A percentile compares a stretch with the other conserved stretches of the same genome.
Evolutionary conservation across 805 yeast genomes (phyloP).

Genomic region (Wickerhamomyces ciferrii): DNA sequence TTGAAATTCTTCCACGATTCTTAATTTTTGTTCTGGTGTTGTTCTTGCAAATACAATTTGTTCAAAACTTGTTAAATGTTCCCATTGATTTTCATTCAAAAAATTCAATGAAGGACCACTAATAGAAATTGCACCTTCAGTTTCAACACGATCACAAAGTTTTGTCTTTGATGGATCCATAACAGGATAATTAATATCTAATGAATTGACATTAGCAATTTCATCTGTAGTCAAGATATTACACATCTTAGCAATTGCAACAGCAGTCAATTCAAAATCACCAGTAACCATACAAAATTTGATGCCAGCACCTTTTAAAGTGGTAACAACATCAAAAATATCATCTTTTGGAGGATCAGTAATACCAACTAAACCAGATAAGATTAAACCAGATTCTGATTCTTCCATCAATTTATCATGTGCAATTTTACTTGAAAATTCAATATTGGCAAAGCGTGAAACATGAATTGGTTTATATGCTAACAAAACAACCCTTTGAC

Average conservation of each 20-base stretch:
- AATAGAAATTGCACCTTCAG: conserved; percentile 25
- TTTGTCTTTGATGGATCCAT: conserved; percentile 2
- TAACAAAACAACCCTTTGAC: conserved; percentile 35
- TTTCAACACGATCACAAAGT: conserved; percentile 8
- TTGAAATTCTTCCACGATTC: conserved; percentile 43
- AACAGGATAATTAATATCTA: conserved; percentile 11
- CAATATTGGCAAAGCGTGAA: conserved; percentile 3
- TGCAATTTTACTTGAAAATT: conserved; percentile 7
- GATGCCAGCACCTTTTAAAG: conserved; percentile 34
- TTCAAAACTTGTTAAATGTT: conserved; percentile 27
- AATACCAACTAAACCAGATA: conserved; percentile 36
- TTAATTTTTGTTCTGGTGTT: conserved; percentile 45
- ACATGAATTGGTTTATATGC: conserved; percentile 25
- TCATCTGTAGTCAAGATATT: conserved; percentile 25
- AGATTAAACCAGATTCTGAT: conserved; percentile 15
- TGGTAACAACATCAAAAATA: conserved; percentile 26
- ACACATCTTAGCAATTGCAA: conserved; percentile 41
- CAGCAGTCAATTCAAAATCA: conserved; percentile 47
- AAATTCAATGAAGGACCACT: conserved; percentile 27
- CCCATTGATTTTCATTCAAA: conserved; percentile 38
- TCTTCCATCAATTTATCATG: conserved; percentile 9
- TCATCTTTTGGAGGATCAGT: conserved; percentile 38
- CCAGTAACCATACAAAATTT: conserved; percentile 44
- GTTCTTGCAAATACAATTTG: conserved; percentile 33
- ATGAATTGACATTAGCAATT: conserved; percentile 14